Conservation (phyloP, 1,284 basidiomycete species). For the Ganoderma lucidum region DNA sequence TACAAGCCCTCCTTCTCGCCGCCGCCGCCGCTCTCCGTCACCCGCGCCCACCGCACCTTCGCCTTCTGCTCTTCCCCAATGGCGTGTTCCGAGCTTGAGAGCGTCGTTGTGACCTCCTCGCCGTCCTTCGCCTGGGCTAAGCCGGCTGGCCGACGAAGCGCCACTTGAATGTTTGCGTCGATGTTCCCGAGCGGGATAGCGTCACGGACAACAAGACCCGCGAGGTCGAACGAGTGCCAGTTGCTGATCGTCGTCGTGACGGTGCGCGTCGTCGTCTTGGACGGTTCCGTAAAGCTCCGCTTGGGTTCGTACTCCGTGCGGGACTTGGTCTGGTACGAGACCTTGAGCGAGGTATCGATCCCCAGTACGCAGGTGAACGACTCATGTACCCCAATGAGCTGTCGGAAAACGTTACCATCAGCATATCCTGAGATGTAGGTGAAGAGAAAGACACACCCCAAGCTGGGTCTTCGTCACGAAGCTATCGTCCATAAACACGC, state of each 20-base stretch:
- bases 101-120: no score
- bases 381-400: constrained; percentile 45
- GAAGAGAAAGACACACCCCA: constrained; percentile 41
- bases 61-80: not conserved
- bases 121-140: no score
- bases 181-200: constrained; percentile 25
- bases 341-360: constrained; percentile 47
- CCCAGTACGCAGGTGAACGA: constrained; percentile 65
- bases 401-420: not conserved
- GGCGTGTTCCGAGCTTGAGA: no score
- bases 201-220: constrained; percentile 55
- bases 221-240: constrained; percentile 53
- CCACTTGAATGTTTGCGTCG: no score
- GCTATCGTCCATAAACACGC: constrained; percentile 57
- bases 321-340: constrained; percentile 6
- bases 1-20: constrained; percentile 40
- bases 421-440: not conserved
- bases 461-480: constrained; percentile 58
- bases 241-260: constrained; percentile 55
- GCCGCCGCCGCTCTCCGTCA: constrained; percentile 26
- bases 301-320: constrained; percentile 40
- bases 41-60: constrained; percentile 38
- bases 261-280: constrained; percentile 52
- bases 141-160: no score
- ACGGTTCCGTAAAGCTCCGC: constrained; percentile 50